Base-by-base conservation (phyloP, 1,139 yeast species). In the Scheffersomyces titani region DNA sequence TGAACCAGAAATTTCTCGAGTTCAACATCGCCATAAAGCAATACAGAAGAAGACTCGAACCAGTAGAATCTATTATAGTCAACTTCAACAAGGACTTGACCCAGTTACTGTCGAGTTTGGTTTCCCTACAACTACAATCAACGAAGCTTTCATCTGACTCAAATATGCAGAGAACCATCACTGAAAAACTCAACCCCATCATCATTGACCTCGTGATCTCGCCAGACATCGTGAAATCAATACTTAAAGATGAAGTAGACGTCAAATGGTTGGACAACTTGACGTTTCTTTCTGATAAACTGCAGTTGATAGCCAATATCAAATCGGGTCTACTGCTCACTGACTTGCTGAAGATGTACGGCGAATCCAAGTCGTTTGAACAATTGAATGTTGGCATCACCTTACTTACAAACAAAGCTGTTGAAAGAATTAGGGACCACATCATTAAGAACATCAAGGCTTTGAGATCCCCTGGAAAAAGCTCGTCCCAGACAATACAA, bases 401-500 rank as follows among this genome's bases (percentile, higher is more conserved):
- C 6, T 65, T 80, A 50, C 71, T 86, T 55, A 80, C 76, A 24
- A 69, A 71, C 48, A 87, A 85, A 67, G 82, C 87, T 1, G 72
- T 90, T 1, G 98, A 92, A 67, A 78, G 97, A 55, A 86, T 91
- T 6, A 81, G 97, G 56, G 91, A 89, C 67, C 88, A 75, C 64
- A 72, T 92, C 44, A 84, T 92, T 7, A 65, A 73, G 5, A 84
- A 88, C 62, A 89, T 93, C 59, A 88, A 89, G 64, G 67, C 74
- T 40, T 72, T 93, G 40, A 76, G 98, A 57, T 81, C 79, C 3
- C 65, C 74, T 3, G 54, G 66, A 3, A 65, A 67, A 45, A 67
- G 76, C 1, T 82, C 91, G 0, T 88, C 97, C 0, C 97, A 91
- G 66, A 78, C 80, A 0, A 77, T 93, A n/a, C 98, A 94, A 68